Base-by-base conservation (phyloP, 176 grass and related monocot species). In the Poa annua region DNA sequence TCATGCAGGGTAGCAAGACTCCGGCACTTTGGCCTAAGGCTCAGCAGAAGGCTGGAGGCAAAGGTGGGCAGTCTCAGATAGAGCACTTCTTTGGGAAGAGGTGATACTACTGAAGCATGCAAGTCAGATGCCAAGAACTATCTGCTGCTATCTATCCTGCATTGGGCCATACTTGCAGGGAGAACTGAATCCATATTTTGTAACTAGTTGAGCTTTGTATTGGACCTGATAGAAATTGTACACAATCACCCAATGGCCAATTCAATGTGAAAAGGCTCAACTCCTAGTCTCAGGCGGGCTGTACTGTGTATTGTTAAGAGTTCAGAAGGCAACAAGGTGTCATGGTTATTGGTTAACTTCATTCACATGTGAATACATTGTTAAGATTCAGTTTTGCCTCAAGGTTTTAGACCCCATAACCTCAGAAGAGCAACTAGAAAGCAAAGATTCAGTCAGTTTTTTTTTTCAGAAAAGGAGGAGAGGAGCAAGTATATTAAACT, bases 41-140 rank as follows among this genome's bases (percentile, higher is more conserved):
- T 24, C 60, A 75, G 19, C 60, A 78, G 22, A 93, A 93, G 68
- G 8, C 88, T 88, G 87, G 76, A 83, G 39, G 85, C 53, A 98
- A 87, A 91, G 51, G 85, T 57, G 83, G 89, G 59, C 96, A 98
- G 63, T 91, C 74, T 76, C 87, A 95, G 35, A 85, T 98, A 50
- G 91, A 92, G 33, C 85, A 95, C 63, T 98, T 98, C 76, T 98
- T 98, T 80, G 86, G 76, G 26, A 95, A 85, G 87, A 84, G 78
- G 84, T 92, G 90, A 90, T 70, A 48, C 66, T 53, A 10, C 7
- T 75, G 66, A 35, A 13, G 57, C 57, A 75, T 29, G 21, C 50
- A 25, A 77, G 76, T 7, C 25, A 13, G 38, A 36, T 64, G 33
- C 24, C 21, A 45, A 63, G 24, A 66, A 35, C 21, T n/a, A 53